These are phyloP conservation scores for Botryotinia globosa DNA, from an alignment of 2,329 filamentous ascomycete species.

Conservation along the genomic window DNA sequence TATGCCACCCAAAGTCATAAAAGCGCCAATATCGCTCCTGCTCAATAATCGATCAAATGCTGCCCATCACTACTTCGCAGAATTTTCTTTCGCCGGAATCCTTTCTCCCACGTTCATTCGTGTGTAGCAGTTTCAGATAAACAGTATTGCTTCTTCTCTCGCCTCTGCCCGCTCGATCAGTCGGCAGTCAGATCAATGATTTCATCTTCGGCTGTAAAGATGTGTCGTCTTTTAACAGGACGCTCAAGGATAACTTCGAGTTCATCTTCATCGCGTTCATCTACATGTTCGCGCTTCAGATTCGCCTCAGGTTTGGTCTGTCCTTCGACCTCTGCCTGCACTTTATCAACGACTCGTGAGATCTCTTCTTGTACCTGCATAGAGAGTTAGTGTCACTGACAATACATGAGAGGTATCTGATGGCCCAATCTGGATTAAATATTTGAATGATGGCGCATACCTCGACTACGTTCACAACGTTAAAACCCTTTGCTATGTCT, in stretches of 20 bases:
- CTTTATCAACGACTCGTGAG: not conserved
- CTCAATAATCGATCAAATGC: not conserved
- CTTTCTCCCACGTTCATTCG: not conserved
- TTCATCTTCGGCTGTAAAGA: conserved; percentile 12
- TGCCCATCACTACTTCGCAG: not conserved
- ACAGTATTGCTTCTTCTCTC: not conserved
- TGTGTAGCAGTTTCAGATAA: not conserved
- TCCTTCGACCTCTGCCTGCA: not conserved
- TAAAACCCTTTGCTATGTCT: conserved; percentile 7
- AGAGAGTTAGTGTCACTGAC: not conserved
- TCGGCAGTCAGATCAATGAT: conserved; percentile 17
- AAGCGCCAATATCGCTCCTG: not conserved
- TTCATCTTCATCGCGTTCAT: conserved; percentile 10
- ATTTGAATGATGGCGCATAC: not conserved
- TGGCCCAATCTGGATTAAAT: not conserved
- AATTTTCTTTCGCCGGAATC: not conserved
- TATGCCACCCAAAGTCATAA: not conserved
- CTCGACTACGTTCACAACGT: conserved; percentile 3
- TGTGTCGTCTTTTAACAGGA: conserved; percentile 20
- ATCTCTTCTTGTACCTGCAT: not conserved
- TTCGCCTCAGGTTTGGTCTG: not conserved
- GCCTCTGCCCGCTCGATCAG: not conserved
- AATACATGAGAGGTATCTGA: not conserved
- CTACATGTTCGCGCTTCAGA: conserved; percentile 10
- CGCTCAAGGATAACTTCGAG: conserved; percentile 18